phyloP scores from a whole-genome alignment of 140 eudicot genomes.

The Ambrosia hybrid region DNA sequence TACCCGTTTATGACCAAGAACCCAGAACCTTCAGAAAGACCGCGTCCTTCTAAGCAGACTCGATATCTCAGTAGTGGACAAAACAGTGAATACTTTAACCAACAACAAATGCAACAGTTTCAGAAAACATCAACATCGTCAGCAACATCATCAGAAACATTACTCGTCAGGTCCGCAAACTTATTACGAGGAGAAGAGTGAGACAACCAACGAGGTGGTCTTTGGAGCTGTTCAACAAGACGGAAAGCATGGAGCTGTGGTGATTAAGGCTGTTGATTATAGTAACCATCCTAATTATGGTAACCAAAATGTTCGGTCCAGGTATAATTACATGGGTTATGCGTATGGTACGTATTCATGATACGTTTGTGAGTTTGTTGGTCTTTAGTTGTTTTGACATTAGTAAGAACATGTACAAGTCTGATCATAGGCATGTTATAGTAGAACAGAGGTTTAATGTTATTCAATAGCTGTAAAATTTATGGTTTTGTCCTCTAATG shows the following conservation, averaged over 20 bases:
- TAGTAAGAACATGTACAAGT: slow-evolving; percentile 24
- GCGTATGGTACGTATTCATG: slow-evolving; percentile 52
- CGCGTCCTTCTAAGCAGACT: slow-evolving; percentile 59
- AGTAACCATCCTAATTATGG: slow-evolving; percentile 46
- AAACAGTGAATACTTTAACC: slow-evolving; percentile 34
- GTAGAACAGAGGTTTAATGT: slow-evolving; percentile 29
- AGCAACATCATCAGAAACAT: slow-evolving; percentile 52
- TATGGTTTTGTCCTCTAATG: slow-evolving; percentile 5
- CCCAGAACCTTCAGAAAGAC: slow-evolving; percentile 36
- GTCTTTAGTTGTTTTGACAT: slow-evolving; percentile 4
- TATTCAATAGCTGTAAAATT: slow-evolving; percentile 5
- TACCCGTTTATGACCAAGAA: slow-evolving; percentile 27
- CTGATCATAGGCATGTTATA: slow-evolving; percentile 30
- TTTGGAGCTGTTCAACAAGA: slow-evolving; percentile 93
- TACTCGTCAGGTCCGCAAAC: slow-evolving; percentile 54
- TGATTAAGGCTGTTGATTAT: slow-evolving; percentile 79
- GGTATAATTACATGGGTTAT: slow-evolving; percentile 76
- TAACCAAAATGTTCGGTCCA: slow-evolving; percentile 53
- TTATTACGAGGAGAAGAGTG: slow-evolving; percentile 52
- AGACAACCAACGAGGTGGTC: slow-evolving; percentile 70
- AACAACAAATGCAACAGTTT: slow-evolving; percentile 50
- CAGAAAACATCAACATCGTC: slow-evolving; percentile 27
- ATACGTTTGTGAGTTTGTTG: slow-evolving; percentile 1
- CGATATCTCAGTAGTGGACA: slow-evolving; percentile 42
- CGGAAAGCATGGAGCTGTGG: slow-evolving; percentile 66